Conservation (phyloP, 164 flowering plant genomes). For the Tetracentron sinense region DNA sequence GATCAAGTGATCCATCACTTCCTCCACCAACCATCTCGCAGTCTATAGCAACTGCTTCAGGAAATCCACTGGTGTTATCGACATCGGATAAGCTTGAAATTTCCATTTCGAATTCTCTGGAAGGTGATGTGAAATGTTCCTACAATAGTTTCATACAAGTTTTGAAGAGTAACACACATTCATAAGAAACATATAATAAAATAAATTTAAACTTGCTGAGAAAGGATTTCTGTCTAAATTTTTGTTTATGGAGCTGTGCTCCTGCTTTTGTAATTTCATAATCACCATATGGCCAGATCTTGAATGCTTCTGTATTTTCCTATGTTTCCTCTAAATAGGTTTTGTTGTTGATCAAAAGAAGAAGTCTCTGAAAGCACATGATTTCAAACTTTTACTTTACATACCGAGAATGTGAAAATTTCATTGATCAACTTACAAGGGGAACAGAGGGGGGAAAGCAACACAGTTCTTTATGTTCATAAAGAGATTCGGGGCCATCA, state of each 20-base stretch:
- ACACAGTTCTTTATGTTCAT: constrained; percentile 46
- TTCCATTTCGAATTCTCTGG: constrained; percentile 25
- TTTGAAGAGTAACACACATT: background rate
- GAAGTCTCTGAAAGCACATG: background rate
- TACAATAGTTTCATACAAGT: constrained; percentile 10
- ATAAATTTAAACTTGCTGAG: background rate
- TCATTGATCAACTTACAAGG: constrained; percentile 39
- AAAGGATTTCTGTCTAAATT: background rate
- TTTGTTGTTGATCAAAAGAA: background rate
- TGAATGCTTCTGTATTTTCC: background rate
- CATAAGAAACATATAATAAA: background rate
- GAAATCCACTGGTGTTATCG: constrained; percentile 6
- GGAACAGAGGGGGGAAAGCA: constrained; percentile 35
- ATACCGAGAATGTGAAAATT: background rate
- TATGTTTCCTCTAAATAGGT: background rate
- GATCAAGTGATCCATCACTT: constrained; percentile 58
- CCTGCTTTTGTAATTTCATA: background rate
- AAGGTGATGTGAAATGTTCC: constrained; percentile 23
- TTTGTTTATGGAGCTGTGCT: background rate
- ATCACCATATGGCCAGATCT: constrained; percentile 2
- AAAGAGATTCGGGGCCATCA: constrained; percentile 32
- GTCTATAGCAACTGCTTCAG: constrained; percentile 57
- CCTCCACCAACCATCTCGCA: constrained; percentile 91
- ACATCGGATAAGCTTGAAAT: constrained; percentile 11
- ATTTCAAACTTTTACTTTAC: background rate